Conservation (phyloP, 768 basidiomycete species). For the Roridomyces roridus region DNA sequence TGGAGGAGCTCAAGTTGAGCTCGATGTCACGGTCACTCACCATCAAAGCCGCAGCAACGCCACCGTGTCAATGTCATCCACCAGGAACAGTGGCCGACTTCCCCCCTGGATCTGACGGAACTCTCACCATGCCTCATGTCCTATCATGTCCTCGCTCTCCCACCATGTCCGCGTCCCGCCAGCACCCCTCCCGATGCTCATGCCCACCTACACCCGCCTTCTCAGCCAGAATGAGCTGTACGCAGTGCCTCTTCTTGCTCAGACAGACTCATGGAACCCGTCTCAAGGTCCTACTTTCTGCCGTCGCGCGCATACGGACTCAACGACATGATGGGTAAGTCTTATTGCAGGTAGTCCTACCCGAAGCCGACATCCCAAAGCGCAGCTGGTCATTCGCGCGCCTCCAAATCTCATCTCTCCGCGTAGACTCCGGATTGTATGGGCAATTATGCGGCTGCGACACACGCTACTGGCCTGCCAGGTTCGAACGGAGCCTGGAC, state of each 20-base stretch:
- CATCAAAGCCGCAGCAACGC: too few species aligned
- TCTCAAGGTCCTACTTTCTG: conserved; percentile 16
- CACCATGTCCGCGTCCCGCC: too few species aligned
- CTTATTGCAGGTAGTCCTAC: background rate
- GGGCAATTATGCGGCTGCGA: conserved; percentile 56
- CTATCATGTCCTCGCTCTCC: too few species aligned
- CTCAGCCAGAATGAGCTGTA: conserved; percentile 7
- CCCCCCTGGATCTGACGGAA: too few species aligned
- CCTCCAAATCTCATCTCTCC: conserved; percentile 38
- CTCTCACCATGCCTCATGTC: too few species aligned
- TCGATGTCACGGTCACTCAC: too few species aligned
- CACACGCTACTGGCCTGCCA: conserved; percentile 55
- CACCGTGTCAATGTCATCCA: too few species aligned
- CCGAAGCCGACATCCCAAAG: background rate
- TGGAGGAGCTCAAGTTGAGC: background rate
- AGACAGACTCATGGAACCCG: too few species aligned
- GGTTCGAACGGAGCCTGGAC: conserved; percentile 40
- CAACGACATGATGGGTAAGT: conserved; percentile 11
- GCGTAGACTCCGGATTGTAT: conserved; percentile 47
- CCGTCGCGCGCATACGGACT: conserved; percentile 9
- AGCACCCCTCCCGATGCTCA: background rate
- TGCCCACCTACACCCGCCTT: background rate
- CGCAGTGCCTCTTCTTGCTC: too few species aligned
- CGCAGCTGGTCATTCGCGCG: conserved; percentile 47
- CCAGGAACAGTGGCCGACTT: too few species aligned